Base-by-base conservation (phyloP, 176 grass and related monocot genomes). In the Avena atlantica region DNA sequence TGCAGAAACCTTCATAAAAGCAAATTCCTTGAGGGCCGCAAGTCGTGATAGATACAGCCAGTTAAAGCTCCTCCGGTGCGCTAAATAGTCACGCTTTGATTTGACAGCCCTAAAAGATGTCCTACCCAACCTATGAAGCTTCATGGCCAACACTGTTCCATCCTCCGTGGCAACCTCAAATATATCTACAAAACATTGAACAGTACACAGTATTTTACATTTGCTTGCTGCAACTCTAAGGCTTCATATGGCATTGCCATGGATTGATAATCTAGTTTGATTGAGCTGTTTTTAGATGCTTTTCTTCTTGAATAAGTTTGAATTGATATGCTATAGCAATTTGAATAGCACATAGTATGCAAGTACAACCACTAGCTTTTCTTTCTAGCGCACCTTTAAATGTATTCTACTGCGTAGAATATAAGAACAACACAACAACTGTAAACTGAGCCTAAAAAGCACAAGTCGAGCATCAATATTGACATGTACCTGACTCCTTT, bases 31-130 rank as follows among this genome's bases (percentile, higher is more conserved):
- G 10, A 96, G 81, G 13, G 92, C 94, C 47, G 94, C 92, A 20
- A 98, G 92, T 29, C 94, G 89, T 53, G 94, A 98, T 37, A 98
- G 80, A 13, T 98, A 98, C 20, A 98, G 65, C 94, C 97, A 98
- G 71, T 91, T 98, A 83, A 86, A 98, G 68, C 90, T 98, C 56
- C 70, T 98, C 85, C 89, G 65, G 45, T 98, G 93, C 36, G 31
- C 62, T 87, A 98, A 87, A 87, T 98, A 98, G 85, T 96, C 94
- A 85, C 94, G 92, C 83, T 98, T 98, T n/a, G 97, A 91, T 79
- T 98, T 98, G 66, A 98, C 94, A 44, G 97, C 92, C 80, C 97
- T 88, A 84, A 98, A 98, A 80, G 97, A 98, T 58, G 90, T 87
- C 87, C 94, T 96, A 70, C 94, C 97, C 76, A 98, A 79, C 76